A percentile compares a stretch with the other conserved stretches of the same genome.
These are phyloP conservation scores for Piper betle DNA, from an alignment of 164 flowering plant species.

Conservation along the genomic window DNA sequence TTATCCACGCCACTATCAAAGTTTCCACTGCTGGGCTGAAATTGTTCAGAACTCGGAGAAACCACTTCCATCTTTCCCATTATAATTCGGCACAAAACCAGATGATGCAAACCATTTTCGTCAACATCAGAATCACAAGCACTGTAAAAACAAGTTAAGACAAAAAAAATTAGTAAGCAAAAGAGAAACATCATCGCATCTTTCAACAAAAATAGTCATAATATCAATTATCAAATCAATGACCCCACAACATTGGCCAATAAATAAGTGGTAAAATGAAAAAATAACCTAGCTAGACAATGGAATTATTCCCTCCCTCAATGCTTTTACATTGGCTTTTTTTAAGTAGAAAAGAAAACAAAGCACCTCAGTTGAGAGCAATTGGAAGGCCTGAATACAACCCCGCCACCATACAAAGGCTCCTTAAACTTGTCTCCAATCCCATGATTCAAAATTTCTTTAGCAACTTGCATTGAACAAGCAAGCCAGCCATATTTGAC, in stretches of 20 bases:
- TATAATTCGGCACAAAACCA: conserved; percentile 89
- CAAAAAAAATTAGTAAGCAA: conserved; percentile 22
- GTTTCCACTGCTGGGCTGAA: conserved; percentile 53
- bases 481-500: conserved; percentile 81
- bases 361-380: conserved; percentile 47
- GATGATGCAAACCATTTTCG: conserved; percentile 69
- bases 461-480: conserved; percentile 30
- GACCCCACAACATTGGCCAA: no score
- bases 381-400: conserved; percentile 51
- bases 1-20: conserved; percentile 86
- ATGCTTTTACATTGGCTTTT: no score
- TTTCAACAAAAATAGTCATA: no score
- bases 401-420: conserved; percentile 50
- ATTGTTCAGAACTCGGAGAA: conserved; percentile 49
- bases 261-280: no score
- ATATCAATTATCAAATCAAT: no score
- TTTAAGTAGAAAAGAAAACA: no score
- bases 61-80: conserved; percentile 88
- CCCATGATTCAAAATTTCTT: conserved; percentile 50
- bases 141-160: conserved; percentile 28
- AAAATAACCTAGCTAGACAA: no score
- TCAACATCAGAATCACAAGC: conserved; percentile 70
- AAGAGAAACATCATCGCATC: not conserved
- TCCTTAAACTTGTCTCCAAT: conserved; percentile 25
- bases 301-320: no score